Evolutionary conservation across 1,284 basidiomycete species (phyloP).

Genomic region (Pascua guehoae): DNA sequence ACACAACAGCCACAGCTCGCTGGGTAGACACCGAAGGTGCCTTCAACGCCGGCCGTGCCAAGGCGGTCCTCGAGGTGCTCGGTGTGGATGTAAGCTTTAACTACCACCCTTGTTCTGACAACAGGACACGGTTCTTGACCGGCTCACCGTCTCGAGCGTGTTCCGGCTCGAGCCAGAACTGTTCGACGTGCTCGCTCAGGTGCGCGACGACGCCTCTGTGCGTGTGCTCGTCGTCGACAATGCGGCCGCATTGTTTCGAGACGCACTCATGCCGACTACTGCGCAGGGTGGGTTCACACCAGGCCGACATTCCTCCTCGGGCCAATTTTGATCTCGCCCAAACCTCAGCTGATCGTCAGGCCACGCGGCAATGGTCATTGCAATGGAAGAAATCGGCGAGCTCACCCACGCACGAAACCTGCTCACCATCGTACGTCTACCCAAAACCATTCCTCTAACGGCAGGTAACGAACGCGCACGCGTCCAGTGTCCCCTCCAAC

Average conservation of each 20-base stretch:
- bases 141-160: constrained; percentile 31
- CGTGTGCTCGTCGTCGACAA: constrained; percentile 41
- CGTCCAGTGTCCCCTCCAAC: constrained; percentile 33
- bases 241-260: constrained; percentile 37
- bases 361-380: constrained; percentile 40
- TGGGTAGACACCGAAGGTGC: constrained; percentile 47
- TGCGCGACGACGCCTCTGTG: not conserved
- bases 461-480: constrained; percentile 38
- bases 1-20: constrained; percentile 25
- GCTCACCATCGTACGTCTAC: constrained; percentile 26
- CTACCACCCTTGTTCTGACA: not conserved
- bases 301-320: no score
- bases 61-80: constrained; percentile 19
- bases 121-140: constrained; percentile 22
- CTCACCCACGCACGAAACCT: constrained; percentile 28
- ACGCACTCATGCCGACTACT: constrained; percentile 32
- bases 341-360: constrained; percentile 24
- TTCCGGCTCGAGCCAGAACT: constrained; percentile 39
- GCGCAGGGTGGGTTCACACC: constrained; percentile 37
- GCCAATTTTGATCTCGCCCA: no score
- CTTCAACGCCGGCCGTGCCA: constrained; percentile 37
- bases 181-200: constrained; percentile 20
- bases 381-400: constrained; percentile 40
- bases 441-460: not conserved
- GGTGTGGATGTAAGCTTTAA: constrained; percentile 28